Conservation (phyloP, 345 rosid species). For the Syzygium grande region DNA sequence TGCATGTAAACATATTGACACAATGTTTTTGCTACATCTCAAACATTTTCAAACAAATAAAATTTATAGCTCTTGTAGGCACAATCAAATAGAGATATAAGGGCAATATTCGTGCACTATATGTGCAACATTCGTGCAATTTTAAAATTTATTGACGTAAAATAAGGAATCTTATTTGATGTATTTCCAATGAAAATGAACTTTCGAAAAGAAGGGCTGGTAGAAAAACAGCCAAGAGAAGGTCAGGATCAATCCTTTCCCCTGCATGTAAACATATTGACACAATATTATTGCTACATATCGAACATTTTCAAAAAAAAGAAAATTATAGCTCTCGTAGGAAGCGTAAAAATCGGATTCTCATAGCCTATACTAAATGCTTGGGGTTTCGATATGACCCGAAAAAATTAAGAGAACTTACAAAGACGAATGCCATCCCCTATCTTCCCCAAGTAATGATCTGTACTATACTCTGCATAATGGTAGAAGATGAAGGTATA, state of each 20-base stretch:
- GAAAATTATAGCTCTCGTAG: not conserved
- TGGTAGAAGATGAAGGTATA: not conserved
- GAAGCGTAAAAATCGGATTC: not conserved
- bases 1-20: constrained; percentile 9
- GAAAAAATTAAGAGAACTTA: constrained; percentile 29
- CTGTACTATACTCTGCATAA: constrained; percentile 68
- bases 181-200: constrained; percentile 88
- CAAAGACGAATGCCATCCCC: constrained; percentile 84
- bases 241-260: constrained; percentile 76
- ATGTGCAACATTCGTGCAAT: too few relatives aligned
- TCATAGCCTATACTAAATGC: not conserved
- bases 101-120: too few relatives aligned
- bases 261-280: constrained; percentile 30
- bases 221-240: constrained; percentile 86
- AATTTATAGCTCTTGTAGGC: not conserved
- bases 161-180: constrained; percentile 56
- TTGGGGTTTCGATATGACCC: not conserved
- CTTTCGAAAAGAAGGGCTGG: constrained; percentile 98
- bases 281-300: not conserved
- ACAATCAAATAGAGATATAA: too few relatives aligned
- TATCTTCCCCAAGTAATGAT: constrained; percentile 61
- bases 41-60: not conserved
- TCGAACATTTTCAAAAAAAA: not conserved
- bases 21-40: not conserved
- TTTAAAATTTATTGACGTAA: not conserved